These are phyloP conservation scores for Mycosphaerella arachidis DNA, from an alignment of 2,329 filamentous ascomycete genomes.

Conservation along the genomic window DNA sequence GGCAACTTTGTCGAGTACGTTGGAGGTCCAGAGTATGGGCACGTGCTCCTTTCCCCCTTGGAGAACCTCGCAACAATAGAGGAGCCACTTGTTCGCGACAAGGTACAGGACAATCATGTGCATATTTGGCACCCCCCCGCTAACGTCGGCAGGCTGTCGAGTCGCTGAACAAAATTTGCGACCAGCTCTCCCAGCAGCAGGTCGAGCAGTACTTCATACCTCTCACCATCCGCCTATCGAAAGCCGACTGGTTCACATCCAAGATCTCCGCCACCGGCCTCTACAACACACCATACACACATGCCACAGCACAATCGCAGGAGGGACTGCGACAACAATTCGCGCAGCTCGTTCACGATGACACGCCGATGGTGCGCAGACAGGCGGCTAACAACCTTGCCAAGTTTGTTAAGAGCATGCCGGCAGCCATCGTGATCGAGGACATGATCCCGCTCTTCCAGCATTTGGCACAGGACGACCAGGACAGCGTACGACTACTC, in stretches of 20 bases:
- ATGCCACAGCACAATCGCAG: slow-evolving; percentile 81
- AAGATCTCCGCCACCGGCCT: slow-evolving; percentile 97
- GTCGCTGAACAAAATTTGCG: slow-evolving; percentile 98
- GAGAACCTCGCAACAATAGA: slow-evolving; percentile 99
- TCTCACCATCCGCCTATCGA: slow-evolving; percentile 89
- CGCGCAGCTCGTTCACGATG: slow-evolving; percentile 88
- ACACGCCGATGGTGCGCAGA: slow-evolving; percentile 97
- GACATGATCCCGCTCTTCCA: slow-evolving; percentile 99
- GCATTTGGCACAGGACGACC: slow-evolving; percentile 91
- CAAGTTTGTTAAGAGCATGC: slow-evolving; percentile 97
- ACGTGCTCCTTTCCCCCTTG: slow-evolving; percentile 91
- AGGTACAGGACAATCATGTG: slow-evolving; percentile 56
- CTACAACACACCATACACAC: slow-evolving; percentile 88
- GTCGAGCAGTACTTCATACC: slow-evolving; percentile 97
- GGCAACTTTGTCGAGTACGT: slow-evolving; percentile 97
- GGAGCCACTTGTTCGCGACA: slow-evolving; percentile 94
- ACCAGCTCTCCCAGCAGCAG: slow-evolving; percentile 82
- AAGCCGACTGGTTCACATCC: slow-evolving; percentile 99
- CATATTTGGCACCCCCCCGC: slow-evolving; percentile 8
- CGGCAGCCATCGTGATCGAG: slow-evolving; percentile 82
- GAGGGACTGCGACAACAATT: slow-evolving; percentile 91
- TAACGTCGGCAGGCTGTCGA: slow-evolving; percentile 73
- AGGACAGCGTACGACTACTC: slow-evolving; percentile 92
- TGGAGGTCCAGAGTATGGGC: slow-evolving; percentile 85
- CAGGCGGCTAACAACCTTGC: slow-evolving; percentile 94